A percentile compares a stretch with the other conserved stretches of the same genome.
phyloP scores from a whole-genome alignment of 2,329 filamentous ascomycete species.

The Pyrenophora tritici-repentis region DNA sequence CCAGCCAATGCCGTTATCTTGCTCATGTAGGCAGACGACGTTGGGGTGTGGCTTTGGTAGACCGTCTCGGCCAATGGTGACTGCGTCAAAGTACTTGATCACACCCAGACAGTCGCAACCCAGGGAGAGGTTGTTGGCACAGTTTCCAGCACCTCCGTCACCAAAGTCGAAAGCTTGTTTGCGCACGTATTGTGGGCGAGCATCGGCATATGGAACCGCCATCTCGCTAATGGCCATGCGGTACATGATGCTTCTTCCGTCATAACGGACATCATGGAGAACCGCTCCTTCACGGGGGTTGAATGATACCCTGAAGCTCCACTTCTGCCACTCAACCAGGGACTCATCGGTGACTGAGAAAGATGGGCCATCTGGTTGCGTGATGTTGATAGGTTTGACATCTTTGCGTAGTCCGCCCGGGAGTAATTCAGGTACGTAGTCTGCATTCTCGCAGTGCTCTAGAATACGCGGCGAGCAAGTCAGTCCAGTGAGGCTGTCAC shows the following conservation, averaged over 20 bases:
- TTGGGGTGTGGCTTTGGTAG: conserved; percentile 61
- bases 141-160: conserved; percentile 68
- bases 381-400: conserved; percentile 71
- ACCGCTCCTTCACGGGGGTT: conserved; percentile 64
- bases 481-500: conserved; percentile 45
- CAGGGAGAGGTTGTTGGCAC: conserved; percentile 69
- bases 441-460: conserved; percentile 57
- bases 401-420: conserved; percentile 47
- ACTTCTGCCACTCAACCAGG: conserved; percentile 55
- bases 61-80: conserved; percentile 60
- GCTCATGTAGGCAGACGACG: conserved; percentile 71
- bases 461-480: conserved; percentile 46
- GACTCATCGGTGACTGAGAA: conserved; percentile 60
- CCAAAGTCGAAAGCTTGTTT: conserved; percentile 77
- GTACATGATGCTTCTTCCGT: conserved; percentile 68
- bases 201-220: conserved; percentile 70
- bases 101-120: conserved; percentile 72
- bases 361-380: conserved; percentile 71
- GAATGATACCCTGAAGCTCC: conserved; percentile 49
- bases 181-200: conserved; percentile 65
- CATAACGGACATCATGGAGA: conserved; percentile 73
- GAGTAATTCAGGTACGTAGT: conserved; percentile 55
- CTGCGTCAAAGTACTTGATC: conserved; percentile 68
- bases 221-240: conserved; percentile 71
- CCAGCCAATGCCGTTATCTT: conserved; percentile 66